Conservation (phyloP, 352 stramenopile species). For the Thraustochytrium sp. region DNA sequence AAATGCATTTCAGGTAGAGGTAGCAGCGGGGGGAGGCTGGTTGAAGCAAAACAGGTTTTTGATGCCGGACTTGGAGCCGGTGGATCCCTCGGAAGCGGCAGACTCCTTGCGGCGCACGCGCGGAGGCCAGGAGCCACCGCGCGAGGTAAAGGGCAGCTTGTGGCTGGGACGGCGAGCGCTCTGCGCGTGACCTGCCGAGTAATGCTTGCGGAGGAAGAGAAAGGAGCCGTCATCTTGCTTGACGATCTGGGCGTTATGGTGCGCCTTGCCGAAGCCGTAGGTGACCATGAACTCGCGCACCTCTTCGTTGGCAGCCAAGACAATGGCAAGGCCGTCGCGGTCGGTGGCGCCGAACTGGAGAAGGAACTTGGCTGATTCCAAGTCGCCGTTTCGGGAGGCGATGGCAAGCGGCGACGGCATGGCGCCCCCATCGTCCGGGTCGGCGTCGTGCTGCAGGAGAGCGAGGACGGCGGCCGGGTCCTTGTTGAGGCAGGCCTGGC, state of each 20-base stretch:
- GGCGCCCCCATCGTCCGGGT: background rate
- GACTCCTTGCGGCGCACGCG: background rate
- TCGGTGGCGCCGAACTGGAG: constrained; percentile 3
- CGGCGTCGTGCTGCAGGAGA: background rate
- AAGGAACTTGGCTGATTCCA: background rate
- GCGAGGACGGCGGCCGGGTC: background rate
- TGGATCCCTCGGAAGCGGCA: background rate
- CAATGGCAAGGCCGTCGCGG: background rate
- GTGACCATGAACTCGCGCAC: background rate
- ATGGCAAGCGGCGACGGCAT: background rate
- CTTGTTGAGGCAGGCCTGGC: background rate
- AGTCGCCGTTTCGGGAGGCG: background rate
- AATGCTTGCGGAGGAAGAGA: background rate
- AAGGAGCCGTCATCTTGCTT: background rate
- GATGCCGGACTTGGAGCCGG: background rate
- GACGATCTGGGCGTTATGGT: background rate
- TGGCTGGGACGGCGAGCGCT: background rate
- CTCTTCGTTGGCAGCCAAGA: background rate
- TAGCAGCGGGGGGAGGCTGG: no score
- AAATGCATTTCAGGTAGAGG: no score
- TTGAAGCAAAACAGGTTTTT: constrained; percentile 21
- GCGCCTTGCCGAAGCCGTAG: constrained; percentile 7
- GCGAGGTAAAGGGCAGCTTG: no score
- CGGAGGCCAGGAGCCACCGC: background rate
- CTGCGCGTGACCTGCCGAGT: background rate